Percentiles rank a stretch among this genome's conserved stretches.
Conservation (phyloP, 1,284 basidiomycete species). For the Lignosus rhinocerotis region DNA sequence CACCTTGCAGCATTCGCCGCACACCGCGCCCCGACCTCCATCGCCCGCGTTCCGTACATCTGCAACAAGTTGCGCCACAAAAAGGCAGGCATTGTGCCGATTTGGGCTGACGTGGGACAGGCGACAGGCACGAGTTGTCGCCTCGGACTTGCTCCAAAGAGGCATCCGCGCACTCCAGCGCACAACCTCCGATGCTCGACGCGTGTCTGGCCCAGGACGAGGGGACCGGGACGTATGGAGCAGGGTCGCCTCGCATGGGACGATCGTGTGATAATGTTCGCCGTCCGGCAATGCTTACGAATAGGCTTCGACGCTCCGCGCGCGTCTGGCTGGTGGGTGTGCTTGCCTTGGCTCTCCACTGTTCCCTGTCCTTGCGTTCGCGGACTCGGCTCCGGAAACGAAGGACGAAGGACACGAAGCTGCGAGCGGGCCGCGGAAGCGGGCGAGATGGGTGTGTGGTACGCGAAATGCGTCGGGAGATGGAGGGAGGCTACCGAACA, state of each 20-base stretch:
- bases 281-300: background rate
- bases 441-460: background rate
- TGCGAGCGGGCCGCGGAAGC: background rate
- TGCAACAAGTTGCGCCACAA: background rate
- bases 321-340: no score
- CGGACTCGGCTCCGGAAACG: background rate
- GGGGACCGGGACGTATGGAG: background rate
- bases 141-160: slow-evolving; percentile 2
- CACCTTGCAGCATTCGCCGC: no score
- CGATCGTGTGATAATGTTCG: background rate
- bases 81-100: background rate
- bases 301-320: no score
- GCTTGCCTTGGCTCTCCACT: background rate
- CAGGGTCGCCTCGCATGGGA: background rate
- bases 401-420: background rate
- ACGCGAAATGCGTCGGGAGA: background rate
- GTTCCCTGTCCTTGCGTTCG: background rate
- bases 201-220: background rate
- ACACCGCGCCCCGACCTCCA: no score
- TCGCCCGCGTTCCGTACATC: no score
- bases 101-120: background rate
- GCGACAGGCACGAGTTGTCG: background rate
- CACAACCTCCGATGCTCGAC: background rate
- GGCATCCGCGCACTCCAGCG: background rate
- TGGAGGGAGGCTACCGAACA: background rate